phyloP scores from a whole-genome alignment of 768 basidiomycete genomes.

The Kwoniella dendrophila region DNA sequence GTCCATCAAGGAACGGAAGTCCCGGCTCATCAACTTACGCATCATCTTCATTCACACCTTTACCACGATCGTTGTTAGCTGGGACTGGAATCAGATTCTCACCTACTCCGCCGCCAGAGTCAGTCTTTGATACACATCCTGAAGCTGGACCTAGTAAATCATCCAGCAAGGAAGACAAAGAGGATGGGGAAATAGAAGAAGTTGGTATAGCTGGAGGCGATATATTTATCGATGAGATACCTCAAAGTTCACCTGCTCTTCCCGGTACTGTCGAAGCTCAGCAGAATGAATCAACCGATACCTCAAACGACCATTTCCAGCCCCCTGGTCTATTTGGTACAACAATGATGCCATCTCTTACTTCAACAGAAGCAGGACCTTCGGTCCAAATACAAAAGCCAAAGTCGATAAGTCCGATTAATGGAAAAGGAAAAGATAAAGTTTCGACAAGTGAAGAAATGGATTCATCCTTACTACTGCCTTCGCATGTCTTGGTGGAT shows the following conservation, averaged over 20 bases:
- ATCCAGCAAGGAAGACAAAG: not conserved
- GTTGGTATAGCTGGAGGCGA: not conserved
- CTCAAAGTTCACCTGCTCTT: not conserved
- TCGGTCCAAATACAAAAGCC: conserved; percentile 12
- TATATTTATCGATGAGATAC: conserved; percentile 24
- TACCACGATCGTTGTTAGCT: conserved; percentile 22
- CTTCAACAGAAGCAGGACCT: not conserved
- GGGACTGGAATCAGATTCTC: not conserved
- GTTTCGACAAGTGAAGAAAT: not conserved
- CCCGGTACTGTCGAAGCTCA: conserved; percentile 5
- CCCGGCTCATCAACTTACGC: conserved; percentile 1
- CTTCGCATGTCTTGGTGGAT: conserved; percentile 38
- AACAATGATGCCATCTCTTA: conserved; percentile 18
- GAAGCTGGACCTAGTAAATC: conserved; percentile 9
- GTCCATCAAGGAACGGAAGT: conserved; percentile 6
- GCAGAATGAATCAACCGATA: not conserved
- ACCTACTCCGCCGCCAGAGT: conserved; percentile 3
- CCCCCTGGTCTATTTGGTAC: conserved; percentile 27
- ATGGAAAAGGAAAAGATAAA: conserved; percentile 7
- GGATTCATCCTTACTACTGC: conserved; percentile 27
- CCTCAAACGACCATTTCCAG: conserved; percentile 20
- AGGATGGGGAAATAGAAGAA: conserved; percentile 5
- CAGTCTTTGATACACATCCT: no score
- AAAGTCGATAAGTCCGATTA: conserved; percentile 4
- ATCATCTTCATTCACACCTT: conserved; percentile 17